A percentile compares a stretch with the other conserved stretches of the same genome.
phyloP scores from a whole-genome alignment of 2,329 filamentous ascomycete species.

The Leptographium flavum region DNA sequence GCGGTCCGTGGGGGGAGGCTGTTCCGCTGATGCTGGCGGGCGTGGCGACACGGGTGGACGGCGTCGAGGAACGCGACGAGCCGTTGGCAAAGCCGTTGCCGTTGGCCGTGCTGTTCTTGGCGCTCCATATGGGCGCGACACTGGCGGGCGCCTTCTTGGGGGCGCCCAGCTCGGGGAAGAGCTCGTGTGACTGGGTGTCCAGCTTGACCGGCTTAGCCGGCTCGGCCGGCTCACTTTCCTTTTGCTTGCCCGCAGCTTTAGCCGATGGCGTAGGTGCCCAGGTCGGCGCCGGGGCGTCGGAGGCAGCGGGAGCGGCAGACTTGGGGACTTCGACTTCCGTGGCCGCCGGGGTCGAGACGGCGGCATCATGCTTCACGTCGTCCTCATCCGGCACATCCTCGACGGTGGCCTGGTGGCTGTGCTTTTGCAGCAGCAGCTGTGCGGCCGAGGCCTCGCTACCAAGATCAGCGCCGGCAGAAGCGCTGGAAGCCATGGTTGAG shows the following conservation, averaged over 20 bases:
- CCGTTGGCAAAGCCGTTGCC: constrained; percentile 36
- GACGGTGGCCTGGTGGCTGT: constrained; percentile 52
- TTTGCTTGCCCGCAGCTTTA: constrained; percentile 57
- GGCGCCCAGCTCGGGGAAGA: constrained; percentile 81
- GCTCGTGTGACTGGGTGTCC: constrained; percentile 77
- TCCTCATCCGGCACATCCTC: constrained; percentile 78
- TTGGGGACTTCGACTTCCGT: constrained; percentile 30
- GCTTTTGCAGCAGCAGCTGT: constrained; percentile 51
- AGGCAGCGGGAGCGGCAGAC: constrained; percentile 28
- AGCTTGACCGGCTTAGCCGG: constrained; percentile 32
- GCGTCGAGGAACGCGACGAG: constrained; percentile 44
- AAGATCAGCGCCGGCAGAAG: constrained; percentile 18
- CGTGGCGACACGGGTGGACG: constrained; percentile 40
- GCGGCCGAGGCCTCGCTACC: constrained; percentile 36
- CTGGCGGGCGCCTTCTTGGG: constrained; percentile 51
- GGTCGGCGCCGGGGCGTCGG: constrained; percentile 29
- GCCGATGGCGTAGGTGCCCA: constrained; percentile 37
- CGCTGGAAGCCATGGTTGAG: constrained; percentile 13
- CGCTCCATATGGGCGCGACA: constrained; percentile 63
- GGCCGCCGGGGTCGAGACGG: constrained; percentile 31
- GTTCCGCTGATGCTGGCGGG: constrained; percentile 19
- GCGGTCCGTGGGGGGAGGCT: constrained; percentile 19
- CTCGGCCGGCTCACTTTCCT: constrained; percentile 28
- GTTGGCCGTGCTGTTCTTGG: constrained; percentile 43
- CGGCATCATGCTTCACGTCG: constrained; percentile 30